Evolutionary conservation across 2,329 filamentous ascomycete species (phyloP), one percentile per base, ranked within the genome.

Genomic region (Ophiostoma pallidulum): DNA sequence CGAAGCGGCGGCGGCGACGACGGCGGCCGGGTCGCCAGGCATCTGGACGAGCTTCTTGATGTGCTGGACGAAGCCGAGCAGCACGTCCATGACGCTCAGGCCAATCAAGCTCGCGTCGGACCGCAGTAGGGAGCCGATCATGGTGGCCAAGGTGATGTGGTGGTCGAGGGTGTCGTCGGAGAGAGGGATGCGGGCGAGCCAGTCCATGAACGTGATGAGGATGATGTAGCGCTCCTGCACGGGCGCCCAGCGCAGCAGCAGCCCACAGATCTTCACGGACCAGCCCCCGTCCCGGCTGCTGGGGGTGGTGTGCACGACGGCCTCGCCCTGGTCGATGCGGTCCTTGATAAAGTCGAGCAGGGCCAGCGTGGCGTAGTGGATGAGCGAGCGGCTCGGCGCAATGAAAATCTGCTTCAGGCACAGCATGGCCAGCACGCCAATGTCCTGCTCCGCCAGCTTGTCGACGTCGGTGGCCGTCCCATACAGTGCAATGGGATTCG

Each of bases 161-260:
- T 85, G 80, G 38, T 79, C 74, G 29, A 96, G 64, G 36, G 80
- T 80, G 9, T 83, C 79, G 58, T 90, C 85, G 6, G 74, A 74
- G 31, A 90, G 72, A 1, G 81, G 78, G 38, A 77, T 80, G 48
- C 77, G 74, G 4, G 86, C 70, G 43, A 97, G 68, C 4, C 77
- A 77, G 56, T 96, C 90, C 67, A 94, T 80, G 3, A 84, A 75
- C 1, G 86, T 84, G 39, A 95, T 77, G 40, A 96, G 72, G 48
- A 97, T 92, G 33, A 91, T 80, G 66, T 94, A 97, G 46, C 92
- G 84, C 60, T 95, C 88, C 62, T 97, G 91, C 2, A 97, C 90
- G 0, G 92, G 89, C 0, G 89, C 84, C 89, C 90, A 97, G 50
- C 80, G 78, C 14, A 88, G 82, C 45, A 91, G 75, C 52, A 90